These are phyloP conservation scores for Oldenlandia corymbosa DNA, from an alignment of 257 asterid genomes.

Conservation along the genomic window DNA sequence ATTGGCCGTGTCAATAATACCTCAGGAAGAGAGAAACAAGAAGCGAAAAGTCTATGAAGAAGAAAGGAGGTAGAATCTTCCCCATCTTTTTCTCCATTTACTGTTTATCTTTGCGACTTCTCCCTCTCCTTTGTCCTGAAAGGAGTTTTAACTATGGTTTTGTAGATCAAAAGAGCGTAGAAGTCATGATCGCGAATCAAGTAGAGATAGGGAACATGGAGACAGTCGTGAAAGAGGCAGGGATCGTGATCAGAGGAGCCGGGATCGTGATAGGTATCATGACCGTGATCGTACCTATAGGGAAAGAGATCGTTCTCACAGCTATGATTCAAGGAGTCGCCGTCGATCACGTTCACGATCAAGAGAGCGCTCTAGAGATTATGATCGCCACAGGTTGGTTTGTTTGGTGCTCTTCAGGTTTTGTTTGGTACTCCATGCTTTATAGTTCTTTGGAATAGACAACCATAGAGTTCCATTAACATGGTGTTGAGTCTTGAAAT, in stretches of 20 bases:
- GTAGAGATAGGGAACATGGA: slow-evolving; percentile 62
- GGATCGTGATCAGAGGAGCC: slow-evolving; percentile 65
- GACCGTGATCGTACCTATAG: slow-evolving; percentile 37
- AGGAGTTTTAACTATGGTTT: slow-evolving; percentile 5
- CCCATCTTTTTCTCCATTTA: neutral
- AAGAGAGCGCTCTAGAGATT: slow-evolving; percentile 74
- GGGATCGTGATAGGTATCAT: slow-evolving; percentile 36
- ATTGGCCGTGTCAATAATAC: slow-evolving; percentile 24
- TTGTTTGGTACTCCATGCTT: neutral
- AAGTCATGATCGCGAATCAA: slow-evolving; percentile 66
- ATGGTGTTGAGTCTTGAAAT: neutral
- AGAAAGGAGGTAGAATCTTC: slow-evolving; percentile 53
- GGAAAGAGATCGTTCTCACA: slow-evolving; percentile 61
- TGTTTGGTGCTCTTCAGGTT: neutral
- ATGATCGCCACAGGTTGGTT: slow-evolving; percentile 78
- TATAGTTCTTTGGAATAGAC: neutral
- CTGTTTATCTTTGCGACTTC: neutral
- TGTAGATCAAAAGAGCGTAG: slow-evolving; percentile 66
- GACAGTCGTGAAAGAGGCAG: slow-evolving; percentile 54
- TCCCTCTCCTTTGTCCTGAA: neutral
- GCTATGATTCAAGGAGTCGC: slow-evolving; percentile 71
- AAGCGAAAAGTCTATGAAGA: slow-evolving; percentile 76
- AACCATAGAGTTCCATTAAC: neutral
- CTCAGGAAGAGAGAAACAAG: slow-evolving; percentile 78
- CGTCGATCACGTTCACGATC: slow-evolving; percentile 89